phyloP scores from a whole-genome alignment of 1,284 basidiomycete genomes.

The Vanrija sp. region DNA sequence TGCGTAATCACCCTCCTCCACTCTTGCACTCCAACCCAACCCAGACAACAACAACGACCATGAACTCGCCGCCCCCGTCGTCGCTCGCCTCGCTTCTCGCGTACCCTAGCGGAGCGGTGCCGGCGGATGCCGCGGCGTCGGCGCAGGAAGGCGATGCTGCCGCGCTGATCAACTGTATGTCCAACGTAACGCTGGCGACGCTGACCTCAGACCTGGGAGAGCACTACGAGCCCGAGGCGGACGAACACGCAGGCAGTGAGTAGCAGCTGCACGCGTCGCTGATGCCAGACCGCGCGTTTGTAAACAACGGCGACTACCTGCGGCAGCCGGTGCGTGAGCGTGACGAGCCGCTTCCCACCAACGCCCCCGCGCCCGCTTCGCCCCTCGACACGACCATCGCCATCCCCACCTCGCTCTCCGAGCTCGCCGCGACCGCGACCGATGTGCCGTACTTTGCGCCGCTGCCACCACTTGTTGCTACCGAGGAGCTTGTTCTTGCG shows the following conservation, averaged over 20 bases:
- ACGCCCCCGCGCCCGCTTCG: conserved; percentile 13
- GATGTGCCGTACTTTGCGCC: conserved; percentile 6
- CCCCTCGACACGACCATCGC: conserved; percentile 16
- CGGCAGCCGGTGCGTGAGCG: neutral
- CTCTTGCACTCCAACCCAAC: neutral
- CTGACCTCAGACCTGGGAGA: conserved; percentile 14
- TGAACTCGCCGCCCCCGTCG: conserved; percentile 8
- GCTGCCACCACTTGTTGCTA: conserved; percentile 1
- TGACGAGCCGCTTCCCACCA: neutral
- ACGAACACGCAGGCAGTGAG: neutral
- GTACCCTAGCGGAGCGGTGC: neutral
- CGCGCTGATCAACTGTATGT: conserved; percentile 19
- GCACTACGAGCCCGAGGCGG: neutral
- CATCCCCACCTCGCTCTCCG: conserved; percentile 18
- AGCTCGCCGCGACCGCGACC: conserved; percentile 8
- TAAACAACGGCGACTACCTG: neutral
- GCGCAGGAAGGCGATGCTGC: conserved; percentile 2
- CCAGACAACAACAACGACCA: neutral
- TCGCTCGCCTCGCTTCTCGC: conserved; percentile 2
- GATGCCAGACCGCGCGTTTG: neutral
- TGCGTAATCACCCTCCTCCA: neutral
- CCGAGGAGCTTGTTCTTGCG: conserved; percentile 1
- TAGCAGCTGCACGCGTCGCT: neutral
- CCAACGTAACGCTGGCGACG: neutral
- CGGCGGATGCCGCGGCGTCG: neutral